These are phyloP conservation scores for Hortaea sp. DNA, from an alignment of 2,329 filamentous ascomycete species.

Conservation along the genomic window DNA sequence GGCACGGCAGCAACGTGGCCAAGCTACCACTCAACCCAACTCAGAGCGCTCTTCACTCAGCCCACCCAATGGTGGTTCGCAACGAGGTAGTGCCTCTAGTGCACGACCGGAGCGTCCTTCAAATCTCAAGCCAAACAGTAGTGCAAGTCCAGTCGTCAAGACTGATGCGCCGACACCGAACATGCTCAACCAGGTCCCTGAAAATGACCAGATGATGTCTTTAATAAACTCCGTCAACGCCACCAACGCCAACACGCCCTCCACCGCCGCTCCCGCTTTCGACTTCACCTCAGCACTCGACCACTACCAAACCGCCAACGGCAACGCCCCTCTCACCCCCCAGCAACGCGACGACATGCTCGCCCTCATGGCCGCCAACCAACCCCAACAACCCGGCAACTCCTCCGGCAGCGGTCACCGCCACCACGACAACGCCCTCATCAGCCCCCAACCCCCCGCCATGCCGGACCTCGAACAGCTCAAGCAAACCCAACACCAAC, in stretches of 20 bases:
- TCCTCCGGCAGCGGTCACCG: slow-evolving; percentile 22
- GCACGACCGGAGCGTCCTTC: slow-evolving; percentile 8
- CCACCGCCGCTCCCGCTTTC: slow-evolving; percentile 28
- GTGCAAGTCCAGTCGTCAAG: slow-evolving; percentile 28
- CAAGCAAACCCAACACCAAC: slow-evolving; percentile 59
- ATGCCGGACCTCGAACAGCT: slow-evolving; percentile 53
- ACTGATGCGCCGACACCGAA: slow-evolving; percentile 30
- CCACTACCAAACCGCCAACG: slow-evolving; percentile 37
- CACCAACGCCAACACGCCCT: slow-evolving; percentile 20
- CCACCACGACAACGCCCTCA: slow-evolving; percentile 45
- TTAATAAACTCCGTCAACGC: slow-evolving; percentile 39
- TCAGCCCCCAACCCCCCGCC: slow-evolving; percentile 44
- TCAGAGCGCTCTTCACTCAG: slow-evolving; percentile 17
- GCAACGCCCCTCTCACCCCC: slow-evolving; percentile 35
- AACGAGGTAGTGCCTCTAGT: slow-evolving; percentile 9
- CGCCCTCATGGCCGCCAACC: slow-evolving; percentile 28
- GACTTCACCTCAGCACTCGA: slow-evolving; percentile 38
- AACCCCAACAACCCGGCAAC: not conserved
- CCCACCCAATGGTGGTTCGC: slow-evolving; percentile 13
- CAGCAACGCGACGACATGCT: slow-evolving; percentile 40
- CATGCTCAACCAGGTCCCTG: slow-evolving; percentile 24
- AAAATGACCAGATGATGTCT: slow-evolving; percentile 41
- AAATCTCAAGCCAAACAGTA: slow-evolving; percentile 3
- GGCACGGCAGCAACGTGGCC: slow-evolving; percentile 15
- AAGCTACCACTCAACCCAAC: slow-evolving; percentile 14